Percentiles rank a stretch among this genome's conserved stretches.
Evolutionary conservation across 179 eudicot genomes (phyloP).

Genomic region (Nepenthes alata): DNA sequence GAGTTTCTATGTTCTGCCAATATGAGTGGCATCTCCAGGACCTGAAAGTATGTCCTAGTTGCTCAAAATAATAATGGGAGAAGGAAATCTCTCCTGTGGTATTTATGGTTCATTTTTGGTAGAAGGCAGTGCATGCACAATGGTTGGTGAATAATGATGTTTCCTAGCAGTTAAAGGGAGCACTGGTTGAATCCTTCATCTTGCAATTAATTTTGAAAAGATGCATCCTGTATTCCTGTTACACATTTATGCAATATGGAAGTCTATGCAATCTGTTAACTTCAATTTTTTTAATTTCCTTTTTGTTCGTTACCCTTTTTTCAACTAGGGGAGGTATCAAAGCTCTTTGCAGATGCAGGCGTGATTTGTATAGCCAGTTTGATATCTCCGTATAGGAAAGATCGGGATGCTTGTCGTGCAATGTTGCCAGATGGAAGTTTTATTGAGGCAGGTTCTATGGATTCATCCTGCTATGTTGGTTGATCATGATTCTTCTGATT

Average conservation of each 20-base stretch:
- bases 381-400: slow-evolving; percentile 85
- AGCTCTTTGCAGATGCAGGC: slow-evolving; percentile 80
- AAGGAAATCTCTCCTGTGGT: too few relatives aligned
- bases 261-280: background rate
- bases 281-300: background rate
- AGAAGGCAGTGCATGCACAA: too few relatives aligned
- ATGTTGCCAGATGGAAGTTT: slow-evolving; percentile 56
- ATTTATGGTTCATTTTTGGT: too few relatives aligned
- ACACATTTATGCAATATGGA: background rate
- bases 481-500: background rate
- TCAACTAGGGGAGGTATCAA: slow-evolving; percentile 69
- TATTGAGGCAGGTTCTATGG: slow-evolving; percentile 40
- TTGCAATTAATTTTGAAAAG: too few relatives aligned
- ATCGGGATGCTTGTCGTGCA: slow-evolving; percentile 88
- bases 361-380: slow-evolving; percentile 84
- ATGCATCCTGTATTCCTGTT: background rate
- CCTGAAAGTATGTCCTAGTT: too few relatives aligned
- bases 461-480: background rate
- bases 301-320: background rate
- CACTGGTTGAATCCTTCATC: background rate
- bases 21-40: too few relatives aligned
- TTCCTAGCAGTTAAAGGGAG: background rate
- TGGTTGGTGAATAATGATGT: background rate
- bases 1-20: too few relatives aligned
- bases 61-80: too few relatives aligned